These are phyloP conservation scores for Geotrichum candidum DNA, from an alignment of 1,139 yeast genomes.

Conservation along the genomic window DNA sequence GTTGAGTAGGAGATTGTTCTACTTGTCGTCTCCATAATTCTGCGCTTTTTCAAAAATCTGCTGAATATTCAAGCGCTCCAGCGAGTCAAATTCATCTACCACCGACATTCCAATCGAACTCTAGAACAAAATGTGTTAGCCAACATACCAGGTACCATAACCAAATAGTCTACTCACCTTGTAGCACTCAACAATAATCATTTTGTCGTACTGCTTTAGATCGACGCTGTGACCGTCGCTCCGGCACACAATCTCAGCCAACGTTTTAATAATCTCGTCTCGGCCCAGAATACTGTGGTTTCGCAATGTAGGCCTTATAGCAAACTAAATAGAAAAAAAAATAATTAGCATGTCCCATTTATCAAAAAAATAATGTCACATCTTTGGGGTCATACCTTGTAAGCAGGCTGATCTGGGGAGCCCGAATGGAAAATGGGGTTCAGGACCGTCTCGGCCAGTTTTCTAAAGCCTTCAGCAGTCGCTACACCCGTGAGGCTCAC, in stretches of 20 bases:
- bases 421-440: constrained; percentile 62
- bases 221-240: constrained; percentile 74
- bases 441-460: constrained; percentile 52
- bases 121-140: constrained; percentile 6
- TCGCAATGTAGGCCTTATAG: constrained; percentile 73
- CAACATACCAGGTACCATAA: not conserved
- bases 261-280: constrained; percentile 59
- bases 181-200: constrained; percentile 80
- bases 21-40: not conserved
- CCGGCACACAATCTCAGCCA: constrained; percentile 68
- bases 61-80: constrained; percentile 56
- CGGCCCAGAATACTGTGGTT: constrained; percentile 70
- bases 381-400: not conserved
- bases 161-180: constrained; percentile 35
- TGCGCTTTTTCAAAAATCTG: constrained; percentile 44
- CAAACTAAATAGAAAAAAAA: constrained; percentile 46
- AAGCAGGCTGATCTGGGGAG: constrained; percentile 26
- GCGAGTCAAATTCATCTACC: constrained; percentile 54
- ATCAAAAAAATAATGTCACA: not conserved
- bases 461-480: constrained; percentile 56
- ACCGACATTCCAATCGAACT: constrained; percentile 38
- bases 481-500: constrained; percentile 72
- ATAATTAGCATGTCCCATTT: not conserved
- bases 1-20: not conserved
- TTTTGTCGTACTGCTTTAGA: constrained; percentile 68